Percentiles rank a stretch among this genome's conserved stretches.
Conservation (phyloP, 1,284 basidiomycete species). For the Wallemia hederae region DNA sequence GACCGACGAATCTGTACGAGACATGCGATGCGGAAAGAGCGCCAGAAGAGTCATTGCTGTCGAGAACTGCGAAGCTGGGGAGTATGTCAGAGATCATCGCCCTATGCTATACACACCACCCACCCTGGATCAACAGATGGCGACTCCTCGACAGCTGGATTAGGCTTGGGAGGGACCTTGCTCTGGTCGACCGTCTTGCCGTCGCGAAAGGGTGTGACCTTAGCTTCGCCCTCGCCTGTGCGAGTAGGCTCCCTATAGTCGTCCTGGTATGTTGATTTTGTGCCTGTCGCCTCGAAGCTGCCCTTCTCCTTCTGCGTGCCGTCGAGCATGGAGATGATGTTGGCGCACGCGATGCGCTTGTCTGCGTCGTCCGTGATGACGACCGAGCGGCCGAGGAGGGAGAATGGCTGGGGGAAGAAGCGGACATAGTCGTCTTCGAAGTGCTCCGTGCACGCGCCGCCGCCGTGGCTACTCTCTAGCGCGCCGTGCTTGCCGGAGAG, state of each 20-base stretch:
- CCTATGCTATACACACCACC: too few species aligned
- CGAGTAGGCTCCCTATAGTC: background rate
- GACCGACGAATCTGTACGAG: background rate
- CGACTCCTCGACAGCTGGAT: background rate
- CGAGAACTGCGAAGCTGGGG: background rate
- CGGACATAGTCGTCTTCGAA: slow-evolving; percentile 9
- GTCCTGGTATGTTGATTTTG: background rate
- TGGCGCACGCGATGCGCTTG: slow-evolving; percentile 10
- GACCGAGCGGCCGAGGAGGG: slow-evolving; percentile 10
- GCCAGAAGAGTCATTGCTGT: background rate
- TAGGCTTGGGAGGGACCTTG: background rate
- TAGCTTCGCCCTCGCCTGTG: background rate
- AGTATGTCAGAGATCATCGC: too few species aligned
- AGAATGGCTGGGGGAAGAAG: slow-evolving; percentile 10
- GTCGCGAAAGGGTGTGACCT: background rate
- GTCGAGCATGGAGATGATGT: slow-evolving; percentile 11
- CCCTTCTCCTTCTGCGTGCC: slow-evolving; percentile 6
- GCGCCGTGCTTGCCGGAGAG: slow-evolving; percentile 11
- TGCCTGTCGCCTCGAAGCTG: background rate
- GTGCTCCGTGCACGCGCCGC: slow-evolving; percentile 4
- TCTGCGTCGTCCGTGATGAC: slow-evolving; percentile 9
- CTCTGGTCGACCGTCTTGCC: background rate
- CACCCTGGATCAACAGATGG: background rate
- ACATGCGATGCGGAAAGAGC: background rate
- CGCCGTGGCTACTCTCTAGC: slow-evolving; percentile 6